These are phyloP conservation scores for Takashimella koratensis DNA, from an alignment of 1,284 basidiomycete genomes.

Conservation along the genomic window DNA sequence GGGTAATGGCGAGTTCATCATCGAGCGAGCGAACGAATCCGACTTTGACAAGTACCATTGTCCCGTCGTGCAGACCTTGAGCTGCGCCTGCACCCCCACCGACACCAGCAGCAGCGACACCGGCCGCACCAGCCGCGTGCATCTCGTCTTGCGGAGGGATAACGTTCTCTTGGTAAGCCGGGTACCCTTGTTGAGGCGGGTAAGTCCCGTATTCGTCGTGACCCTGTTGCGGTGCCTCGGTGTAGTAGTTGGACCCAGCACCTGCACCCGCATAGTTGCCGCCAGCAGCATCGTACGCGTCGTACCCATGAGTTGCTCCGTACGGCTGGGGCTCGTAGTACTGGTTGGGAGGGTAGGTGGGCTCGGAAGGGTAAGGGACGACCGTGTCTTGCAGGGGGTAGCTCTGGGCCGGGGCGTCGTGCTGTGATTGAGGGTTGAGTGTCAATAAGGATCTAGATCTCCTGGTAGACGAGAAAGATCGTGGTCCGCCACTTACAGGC, in stretches of 20 bases:
- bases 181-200: conserved; percentile 6
- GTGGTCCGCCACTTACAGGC: conserved; percentile 26
- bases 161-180: conserved; percentile 15
- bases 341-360: neutral
- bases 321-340: neutral
- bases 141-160: conserved; percentile 5
- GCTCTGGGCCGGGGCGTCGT: conserved; percentile 27
- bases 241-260: conserved; percentile 15
- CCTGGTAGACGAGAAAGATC: too few species aligned
- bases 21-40: conserved; percentile 47
- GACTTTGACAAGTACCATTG: conserved; percentile 44
- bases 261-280: conserved; percentile 15
- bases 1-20: conserved; percentile 47
- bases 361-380: neutral
- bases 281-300: conserved; percentile 3
- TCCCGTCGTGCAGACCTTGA: conserved; percentile 32
- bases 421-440: conserved; percentile 12
- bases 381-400: conserved; percentile 31
- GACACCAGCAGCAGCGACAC: conserved; percentile 2
- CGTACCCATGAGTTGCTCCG: conserved; percentile 3
- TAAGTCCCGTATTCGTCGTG: conserved; percentile 9
- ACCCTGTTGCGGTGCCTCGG: conserved; percentile 7
- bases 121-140: conserved; percentile 8
- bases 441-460: too few species aligned
- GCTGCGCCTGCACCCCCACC: conserved; percentile 5